Evolutionary conservation across 148 eudicot species (phyloP).

Genomic region (Chenopodium berlandieri): DNA sequence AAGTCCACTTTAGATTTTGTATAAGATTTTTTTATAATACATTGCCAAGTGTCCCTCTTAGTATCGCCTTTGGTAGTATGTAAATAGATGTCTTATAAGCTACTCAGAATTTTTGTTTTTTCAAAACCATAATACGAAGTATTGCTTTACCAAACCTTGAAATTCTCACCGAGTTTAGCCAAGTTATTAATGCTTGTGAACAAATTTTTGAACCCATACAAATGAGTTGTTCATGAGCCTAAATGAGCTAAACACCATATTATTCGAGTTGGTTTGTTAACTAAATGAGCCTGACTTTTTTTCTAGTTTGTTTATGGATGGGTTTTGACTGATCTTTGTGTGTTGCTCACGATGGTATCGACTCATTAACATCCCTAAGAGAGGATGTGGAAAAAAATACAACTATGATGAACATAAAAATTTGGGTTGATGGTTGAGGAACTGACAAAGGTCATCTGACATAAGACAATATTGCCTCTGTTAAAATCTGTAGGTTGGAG

Average conservation of each 20-base stretch:
- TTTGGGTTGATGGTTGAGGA: background rate
- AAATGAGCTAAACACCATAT: background rate
- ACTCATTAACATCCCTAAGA: background rate
- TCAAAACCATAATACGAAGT: background rate
- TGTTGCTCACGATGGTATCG: background rate
- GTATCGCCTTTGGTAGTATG: no score
- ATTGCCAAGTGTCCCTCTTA: no score
- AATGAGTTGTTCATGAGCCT: background rate
- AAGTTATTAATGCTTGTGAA: background rate
- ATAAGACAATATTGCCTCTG: background rate
- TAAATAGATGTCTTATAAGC: no score
- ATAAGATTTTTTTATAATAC: no score
- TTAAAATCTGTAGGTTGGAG: constrained; percentile 54
- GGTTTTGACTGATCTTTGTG: background rate
- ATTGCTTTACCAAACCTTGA: no score
- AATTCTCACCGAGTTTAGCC: background rate
- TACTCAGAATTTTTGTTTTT: no score
- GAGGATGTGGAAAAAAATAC: background rate
- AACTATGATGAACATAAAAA: no score
- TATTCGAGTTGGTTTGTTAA: background rate
- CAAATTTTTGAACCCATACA: no score
- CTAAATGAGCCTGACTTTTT: no score
- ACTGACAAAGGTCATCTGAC: background rate
- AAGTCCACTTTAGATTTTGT: no score
- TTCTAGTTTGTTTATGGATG: background rate